Evolutionary conservation across 306 rosid species (phyloP), one percentile per base, ranked within the genome.

Genomic region (Prunus mume): DNA sequence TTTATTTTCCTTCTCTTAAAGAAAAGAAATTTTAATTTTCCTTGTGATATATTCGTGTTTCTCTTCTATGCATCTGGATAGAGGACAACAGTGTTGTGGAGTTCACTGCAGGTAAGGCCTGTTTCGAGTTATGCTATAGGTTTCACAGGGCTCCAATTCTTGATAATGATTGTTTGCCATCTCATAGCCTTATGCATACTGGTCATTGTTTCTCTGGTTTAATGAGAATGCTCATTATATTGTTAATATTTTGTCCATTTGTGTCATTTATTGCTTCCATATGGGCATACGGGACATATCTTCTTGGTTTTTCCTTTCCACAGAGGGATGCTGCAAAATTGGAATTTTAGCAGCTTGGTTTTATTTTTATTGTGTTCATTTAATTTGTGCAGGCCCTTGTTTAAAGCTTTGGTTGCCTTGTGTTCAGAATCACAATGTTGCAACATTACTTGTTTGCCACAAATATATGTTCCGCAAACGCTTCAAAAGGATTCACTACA

Each of bases 21-120:
- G 30, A 28, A 28, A 28, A 50, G 22, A 43, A 58, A 62, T 55
- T 62, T 68, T 19, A 47, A 12, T 79, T 74, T 25, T 49, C 19
- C 25, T 13, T 60, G 24, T 77, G 41, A 72, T 27, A 69, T 77
- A 56, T 77, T 54, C 34, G 67, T 28, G n/a, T 77, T 58, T 86
- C 76, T 81, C 43, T 79, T 78, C 88, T 92, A 97, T 86, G 92
- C 86, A 86, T 90, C 79, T 95, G 99, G 91, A 71, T 92, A 66
- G 80, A 88, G 63, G 87, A 88, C 74, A 90, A 82, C 80, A 82
- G 84, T 25, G 80, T 46, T 55, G 92, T 86, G 74, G 87, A 89
- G 75, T 80, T 89, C 78, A 77, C 90, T 69, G 97, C 97, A 88
- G 99, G 99, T 95, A 86, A 84, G 96, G 73, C 71, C 75, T 57